Evolutionary conservation across 148 eudicot species (phyloP), one percentile per base, ranked within the genome.

Genomic region (Vaccinium corymbosum): DNA sequence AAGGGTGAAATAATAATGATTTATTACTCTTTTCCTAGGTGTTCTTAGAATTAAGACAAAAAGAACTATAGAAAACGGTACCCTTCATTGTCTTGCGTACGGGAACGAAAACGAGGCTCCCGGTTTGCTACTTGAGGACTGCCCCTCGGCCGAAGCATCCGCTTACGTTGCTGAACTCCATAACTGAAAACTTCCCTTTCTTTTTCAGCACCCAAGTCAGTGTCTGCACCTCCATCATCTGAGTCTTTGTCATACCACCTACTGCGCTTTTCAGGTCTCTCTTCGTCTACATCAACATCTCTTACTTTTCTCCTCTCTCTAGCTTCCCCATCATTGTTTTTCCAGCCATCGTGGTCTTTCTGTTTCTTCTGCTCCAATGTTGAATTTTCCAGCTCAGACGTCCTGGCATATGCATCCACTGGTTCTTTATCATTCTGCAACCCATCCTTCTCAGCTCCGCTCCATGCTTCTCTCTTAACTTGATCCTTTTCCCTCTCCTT

Each of bases 71-170:
- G 80, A 59, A 72, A 81, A 35, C 32, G 85, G 72, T 92, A 97
- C 99, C 97, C 98, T 79, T 97, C 99, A 76, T 86, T 92, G 22
- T 95, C 98, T 75, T 92, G 93, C 81, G 88, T 80, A 56, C 88
- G 94, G 53, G 98, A 83, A 89, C 91, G 95, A 46, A 88, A 89
- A 57, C 98, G 98, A n/a, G 91, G 89, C 80, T 94, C 97, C 68
- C 93, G 93, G 64, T 88, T 93, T 29, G 89, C 91, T 75, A 88
- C 84, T 88, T 93, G 97, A 81, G 98, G 97, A 83, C 97, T 93
- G 53, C 94, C 95, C 89, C 97, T 93, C 3, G 98, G 96, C 35
- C 97, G 98, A 83, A 95, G 95, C 98, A 94, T 95, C 87, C 98
- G 94, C 90, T 95, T 95, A 66, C 98, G 90, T 85, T 97, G 99